Conservation (phyloP, 169 alveolate genomes). For the Babesia bovis region DNA sequence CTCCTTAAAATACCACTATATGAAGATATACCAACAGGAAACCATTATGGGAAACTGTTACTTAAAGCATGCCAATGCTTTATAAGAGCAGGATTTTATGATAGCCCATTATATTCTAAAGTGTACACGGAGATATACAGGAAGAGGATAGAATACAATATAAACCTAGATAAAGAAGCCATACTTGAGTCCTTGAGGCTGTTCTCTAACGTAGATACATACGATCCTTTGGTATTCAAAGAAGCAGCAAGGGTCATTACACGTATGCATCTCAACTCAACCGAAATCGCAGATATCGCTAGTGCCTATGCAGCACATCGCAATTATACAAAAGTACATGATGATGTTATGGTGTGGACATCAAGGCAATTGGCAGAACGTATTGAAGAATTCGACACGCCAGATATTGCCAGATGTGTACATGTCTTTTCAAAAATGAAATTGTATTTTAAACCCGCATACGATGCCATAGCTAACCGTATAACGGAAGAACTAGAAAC, state of each 20-base stretch:
- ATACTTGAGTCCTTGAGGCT: constrained; percentile 26
- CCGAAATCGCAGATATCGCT: constrained; percentile 40
- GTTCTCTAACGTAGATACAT: constrained; percentile 42
- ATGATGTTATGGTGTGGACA: constrained; percentile 37
- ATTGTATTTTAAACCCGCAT: constrained; percentile 29
- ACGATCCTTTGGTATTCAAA: constrained; percentile 33
- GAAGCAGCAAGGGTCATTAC: background rate
- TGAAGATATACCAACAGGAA: background rate
- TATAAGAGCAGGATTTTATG: constrained; percentile 55
- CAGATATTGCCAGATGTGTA: constrained; percentile 39
- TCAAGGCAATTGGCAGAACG: constrained; percentile 13
- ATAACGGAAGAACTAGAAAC: constrained; percentile 34
- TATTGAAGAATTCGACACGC: constrained; percentile 5
- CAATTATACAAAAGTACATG: constrained; percentile 39
- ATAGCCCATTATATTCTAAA: constrained; percentile 53
- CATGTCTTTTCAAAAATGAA: constrained; percentile 37
- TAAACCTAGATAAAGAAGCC: background rate
- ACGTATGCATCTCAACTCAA: constrained; percentile 14
- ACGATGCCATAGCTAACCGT: constrained; percentile 22
- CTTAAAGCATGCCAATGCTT: constrained; percentile 60
- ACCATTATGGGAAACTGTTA: too few species aligned
- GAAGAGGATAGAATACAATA: constrained; percentile 1
- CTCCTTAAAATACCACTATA: constrained; percentile 37
- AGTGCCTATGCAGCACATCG: constrained; percentile 52
- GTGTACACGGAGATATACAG: constrained; percentile 36